Conservation (phyloP, 345 rosid genomes). For the Gossypium thurberi region DNA sequence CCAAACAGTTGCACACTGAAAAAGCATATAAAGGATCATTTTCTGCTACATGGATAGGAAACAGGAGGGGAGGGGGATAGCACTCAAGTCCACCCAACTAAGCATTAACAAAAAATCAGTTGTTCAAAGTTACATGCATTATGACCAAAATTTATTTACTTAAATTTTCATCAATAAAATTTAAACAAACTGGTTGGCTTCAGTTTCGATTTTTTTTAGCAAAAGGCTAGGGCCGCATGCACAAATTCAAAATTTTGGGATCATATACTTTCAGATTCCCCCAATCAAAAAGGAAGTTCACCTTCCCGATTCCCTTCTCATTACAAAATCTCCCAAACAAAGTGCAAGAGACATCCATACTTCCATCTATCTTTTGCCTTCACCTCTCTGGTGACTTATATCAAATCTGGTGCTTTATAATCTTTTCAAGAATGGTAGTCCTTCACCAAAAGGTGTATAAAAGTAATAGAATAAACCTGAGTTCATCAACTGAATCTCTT, state of each 20-base stretch:
- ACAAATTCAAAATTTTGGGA: not conserved
- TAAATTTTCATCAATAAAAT: not conserved
- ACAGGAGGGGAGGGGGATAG: too few relatives aligned
- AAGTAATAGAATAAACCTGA: not conserved
- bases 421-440: not conserved
- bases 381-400: not conserved
- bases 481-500: not conserved
- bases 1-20: not conserved
- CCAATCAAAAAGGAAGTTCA: not conserved
- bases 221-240: not conserved
- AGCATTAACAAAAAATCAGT: too few relatives aligned
- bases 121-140: not conserved
- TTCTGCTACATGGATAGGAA: not conserved
- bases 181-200: not conserved
- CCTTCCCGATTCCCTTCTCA: not conserved
- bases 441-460: not conserved
- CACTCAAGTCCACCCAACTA: not conserved
- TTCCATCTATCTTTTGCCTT: not conserved
- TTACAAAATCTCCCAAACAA: conserved; percentile 1
- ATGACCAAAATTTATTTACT: not conserved
- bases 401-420: not conserved
- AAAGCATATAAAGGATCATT: not conserved
- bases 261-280: not conserved
- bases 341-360: not conserved
- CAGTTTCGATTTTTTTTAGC: not conserved